phyloP scores from a whole-genome alignment of 31 red algal species.

The Asparagopsis taxiformis region DNA sequence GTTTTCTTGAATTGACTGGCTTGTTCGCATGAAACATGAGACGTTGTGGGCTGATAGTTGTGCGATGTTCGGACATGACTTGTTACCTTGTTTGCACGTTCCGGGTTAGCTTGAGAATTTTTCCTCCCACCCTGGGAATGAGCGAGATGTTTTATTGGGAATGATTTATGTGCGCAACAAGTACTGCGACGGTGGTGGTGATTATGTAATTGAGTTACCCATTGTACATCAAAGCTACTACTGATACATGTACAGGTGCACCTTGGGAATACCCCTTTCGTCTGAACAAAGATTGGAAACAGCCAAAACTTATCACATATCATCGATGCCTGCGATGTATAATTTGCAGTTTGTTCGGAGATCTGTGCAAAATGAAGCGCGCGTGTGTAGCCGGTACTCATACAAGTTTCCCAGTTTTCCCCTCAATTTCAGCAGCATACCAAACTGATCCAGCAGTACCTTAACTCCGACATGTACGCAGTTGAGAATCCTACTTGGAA shows the following conservation, averaged over 20 bases:
- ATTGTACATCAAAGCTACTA: too few relatives aligned
- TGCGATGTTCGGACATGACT: too few relatives aligned
- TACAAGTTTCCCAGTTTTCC: conserved; percentile 32
- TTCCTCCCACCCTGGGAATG: background rate
- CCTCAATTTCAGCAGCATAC: conserved; percentile 66
- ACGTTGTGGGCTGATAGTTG: too few relatives aligned
- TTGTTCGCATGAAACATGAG: too few relatives aligned
- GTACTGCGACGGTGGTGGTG: too few relatives aligned
- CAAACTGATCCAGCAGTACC: conserved; percentile 65
- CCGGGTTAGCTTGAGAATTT: conserved; percentile 6
- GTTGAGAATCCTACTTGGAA: conserved; percentile 29
- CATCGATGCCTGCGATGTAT: conserved; percentile 46
- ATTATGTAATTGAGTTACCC: too few relatives aligned
- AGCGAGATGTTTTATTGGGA: conserved; percentile 42
- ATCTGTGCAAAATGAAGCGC: conserved; percentile 58
- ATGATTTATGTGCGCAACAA: too few relatives aligned
- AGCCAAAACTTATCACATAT: conserved; percentile 59
- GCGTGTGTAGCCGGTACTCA: conserved; percentile 58
- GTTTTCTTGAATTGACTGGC: conserved; percentile 51
- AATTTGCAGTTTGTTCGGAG: conserved; percentile 32
- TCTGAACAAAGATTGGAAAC: conserved; percentile 50
- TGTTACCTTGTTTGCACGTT: conserved; percentile 40
- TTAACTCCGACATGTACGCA: conserved; percentile 73
- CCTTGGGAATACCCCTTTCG: conserved; percentile 54
- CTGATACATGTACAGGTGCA: conserved; percentile 31